Conservation (phyloP, 2,329 filamentous ascomycete species). For the Trichoderma lentiforme region DNA sequence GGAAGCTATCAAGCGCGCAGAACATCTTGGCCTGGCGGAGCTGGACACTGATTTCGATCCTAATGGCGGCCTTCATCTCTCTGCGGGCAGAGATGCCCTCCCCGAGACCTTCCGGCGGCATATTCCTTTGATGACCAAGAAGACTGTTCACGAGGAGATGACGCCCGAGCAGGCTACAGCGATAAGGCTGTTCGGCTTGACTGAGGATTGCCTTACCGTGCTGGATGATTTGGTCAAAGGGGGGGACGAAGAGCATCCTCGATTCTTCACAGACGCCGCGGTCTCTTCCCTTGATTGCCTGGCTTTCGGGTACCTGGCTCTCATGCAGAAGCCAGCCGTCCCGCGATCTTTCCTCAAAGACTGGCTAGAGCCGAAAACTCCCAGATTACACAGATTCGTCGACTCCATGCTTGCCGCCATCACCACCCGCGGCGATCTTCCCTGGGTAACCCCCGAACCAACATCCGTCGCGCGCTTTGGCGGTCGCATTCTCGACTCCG, state of each 20-base stretch:
- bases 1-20: constrained; percentile 66
- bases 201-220: constrained; percentile 67
- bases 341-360: constrained; percentile 42
- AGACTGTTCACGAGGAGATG: constrained; percentile 60
- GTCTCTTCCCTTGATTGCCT: constrained; percentile 65
- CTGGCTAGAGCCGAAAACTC: constrained; percentile 36
- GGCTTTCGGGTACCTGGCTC: constrained; percentile 71
- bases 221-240: constrained; percentile 54
- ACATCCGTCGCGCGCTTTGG: constrained; percentile 26
- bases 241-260: constrained; percentile 23
- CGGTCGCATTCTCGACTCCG: constrained; percentile 33
- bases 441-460: constrained; percentile 27
- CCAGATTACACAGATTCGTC: constrained; percentile 33
- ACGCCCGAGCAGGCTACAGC: constrained; percentile 67
- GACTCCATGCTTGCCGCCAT: constrained; percentile 29
- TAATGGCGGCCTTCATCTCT: constrained; percentile 36
- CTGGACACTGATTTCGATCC: constrained; percentile 59
- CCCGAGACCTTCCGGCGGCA: constrained; percentile 41
- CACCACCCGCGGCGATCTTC: constrained; percentile 24
- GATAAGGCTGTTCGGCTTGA: constrained; percentile 73
- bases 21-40: constrained; percentile 65
- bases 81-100: constrained; percentile 35
- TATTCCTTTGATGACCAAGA: constrained; percentile 40
- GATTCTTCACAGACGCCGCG: constrained; percentile 30
- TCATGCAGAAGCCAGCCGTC: constrained; percentile 59